Evolutionary conservation across 2,329 filamentous ascomycete genomes (phyloP).

Genomic region (Emmonsia crescens): DNA sequence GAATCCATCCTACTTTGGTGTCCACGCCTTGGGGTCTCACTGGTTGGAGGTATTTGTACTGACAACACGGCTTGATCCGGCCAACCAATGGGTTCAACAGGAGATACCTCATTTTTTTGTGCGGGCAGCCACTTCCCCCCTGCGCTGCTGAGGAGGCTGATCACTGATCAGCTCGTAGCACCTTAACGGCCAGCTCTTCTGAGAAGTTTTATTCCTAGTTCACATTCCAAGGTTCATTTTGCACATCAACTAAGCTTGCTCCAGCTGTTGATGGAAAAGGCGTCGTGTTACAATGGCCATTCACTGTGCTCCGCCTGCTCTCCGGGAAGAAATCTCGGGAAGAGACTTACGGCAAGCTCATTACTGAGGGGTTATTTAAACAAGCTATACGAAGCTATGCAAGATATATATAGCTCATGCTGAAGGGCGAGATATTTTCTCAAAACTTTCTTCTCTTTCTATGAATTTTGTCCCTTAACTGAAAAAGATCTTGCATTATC

Average conservation of each 20-base stretch:
- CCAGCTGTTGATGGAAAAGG: not conserved
- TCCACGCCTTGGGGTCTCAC: not conserved
- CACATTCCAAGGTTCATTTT: not conserved
- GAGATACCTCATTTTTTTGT: not conserved
- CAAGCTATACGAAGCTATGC: not conserved
- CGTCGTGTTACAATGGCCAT: not conserved
- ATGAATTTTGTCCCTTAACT: not conserved
- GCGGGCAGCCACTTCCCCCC: not conserved
- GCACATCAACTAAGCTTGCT: not conserved
- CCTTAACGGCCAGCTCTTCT: not conserved
- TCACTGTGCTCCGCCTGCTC: not conserved
- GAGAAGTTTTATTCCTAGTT: not conserved
- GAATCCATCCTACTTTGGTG: not conserved
- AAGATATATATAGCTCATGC: not conserved
- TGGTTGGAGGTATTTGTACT: not conserved
- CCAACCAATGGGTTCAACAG: not conserved
- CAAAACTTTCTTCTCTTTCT: not conserved
- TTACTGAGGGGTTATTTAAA: not conserved
- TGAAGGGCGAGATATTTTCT: not conserved
- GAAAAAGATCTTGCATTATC: not conserved
- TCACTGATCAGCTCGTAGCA: not conserved
- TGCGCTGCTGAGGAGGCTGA: not conserved
- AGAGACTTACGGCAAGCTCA: not conserved
- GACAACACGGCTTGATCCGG: not conserved
- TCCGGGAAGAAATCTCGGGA: not conserved